Percentiles rank a stretch among this genome's conserved stretches.
Evolutionary conservation across 2,329 filamentous ascomycete species (phyloP).

Genomic region (Colletotrichum liaoningense): DNA sequence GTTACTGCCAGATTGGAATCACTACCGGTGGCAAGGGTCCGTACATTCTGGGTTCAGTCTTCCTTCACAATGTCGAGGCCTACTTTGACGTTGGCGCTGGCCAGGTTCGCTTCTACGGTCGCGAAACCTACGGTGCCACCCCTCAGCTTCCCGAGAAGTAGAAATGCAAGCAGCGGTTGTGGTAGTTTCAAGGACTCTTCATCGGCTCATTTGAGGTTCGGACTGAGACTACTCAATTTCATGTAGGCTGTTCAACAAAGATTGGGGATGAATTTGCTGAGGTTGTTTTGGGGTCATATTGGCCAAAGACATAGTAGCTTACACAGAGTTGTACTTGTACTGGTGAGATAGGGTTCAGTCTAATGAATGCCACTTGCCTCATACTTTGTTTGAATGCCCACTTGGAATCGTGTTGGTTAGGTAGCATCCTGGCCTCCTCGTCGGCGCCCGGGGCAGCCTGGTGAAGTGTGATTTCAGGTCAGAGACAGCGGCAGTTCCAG

Average conservation of each 20-base stretch:
- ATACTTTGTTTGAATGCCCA: background rate
- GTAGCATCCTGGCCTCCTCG: too few relatives aligned
- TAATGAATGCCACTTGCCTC: conserved; percentile 24
- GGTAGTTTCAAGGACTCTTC: too few relatives aligned
- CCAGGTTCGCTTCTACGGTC: conserved; percentile 57
- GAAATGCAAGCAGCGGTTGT: background rate
- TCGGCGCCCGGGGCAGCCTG: background rate
- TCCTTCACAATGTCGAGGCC: conserved; percentile 62
- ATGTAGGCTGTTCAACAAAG: background rate
- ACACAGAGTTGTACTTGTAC: conserved; percentile 8
- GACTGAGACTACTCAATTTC: background rate
- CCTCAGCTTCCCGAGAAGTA: conserved; percentile 25
- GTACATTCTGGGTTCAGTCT: conserved; percentile 62
- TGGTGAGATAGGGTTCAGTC: conserved; percentile 28
- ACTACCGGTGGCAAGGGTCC: conserved; percentile 57
- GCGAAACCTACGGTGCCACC: conserved; percentile 30
- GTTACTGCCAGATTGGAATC: conserved; percentile 60
- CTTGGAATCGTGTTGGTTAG: background rate
- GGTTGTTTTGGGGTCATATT: background rate
- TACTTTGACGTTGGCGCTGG: conserved; percentile 60
- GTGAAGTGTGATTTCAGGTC: background rate
- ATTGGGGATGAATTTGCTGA: background rate
- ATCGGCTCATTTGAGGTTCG: background rate
- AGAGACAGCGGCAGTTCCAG: background rate
- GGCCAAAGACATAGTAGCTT: conserved; percentile 7